Base-by-base conservation (phyloP, 1,284 basidiomycete species). In the Xerocomus nothofagi region DNA sequence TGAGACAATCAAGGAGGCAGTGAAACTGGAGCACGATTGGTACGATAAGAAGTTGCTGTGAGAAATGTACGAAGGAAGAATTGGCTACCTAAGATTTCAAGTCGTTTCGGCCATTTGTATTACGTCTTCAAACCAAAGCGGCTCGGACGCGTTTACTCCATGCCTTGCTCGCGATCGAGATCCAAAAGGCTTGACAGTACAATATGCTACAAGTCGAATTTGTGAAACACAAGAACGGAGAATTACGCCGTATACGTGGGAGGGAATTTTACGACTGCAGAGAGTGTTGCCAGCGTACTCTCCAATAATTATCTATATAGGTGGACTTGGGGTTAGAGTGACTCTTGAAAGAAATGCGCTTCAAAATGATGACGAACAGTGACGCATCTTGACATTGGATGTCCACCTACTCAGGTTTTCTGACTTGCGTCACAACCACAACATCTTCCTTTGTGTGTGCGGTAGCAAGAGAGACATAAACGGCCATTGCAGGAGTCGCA, bases 1-100 rank as follows among this genome's bases (percentile, higher is more conserved):
- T 1, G 75, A 75, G 49, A 74, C 71, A 27, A 76, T 77, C 55
- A 74, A 71, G 56, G 60, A 59, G n/a, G n/a, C n/a, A n/a, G n/a
- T 79, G 10, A 64, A 71, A 57, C 56, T 62, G 24, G 78, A 81
- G 54, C 59, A 75, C 15, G 55, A 23, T 3, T 65, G 63, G 66
- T 65, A 65, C 10, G 54, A 64, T 14, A 7, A 38, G 6, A 63
- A 51, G 26, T 21, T 61, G 26, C 50, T 61, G 24, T 62, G 20
- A 46, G 2, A 29, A 9, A 12, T 20, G 15, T 15, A 23, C n/a
- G n/a, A n/a, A n/a, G n/a, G n/a, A n/a, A n/a, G n/a, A n/a, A n/a
- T n/a, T n/a, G n/a, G n/a, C n/a, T n/a, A n/a, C n/a, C n/a, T n/a
- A n/a, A n/a, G n/a, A n/a, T n/a, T n/a, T n/a, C n/a, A n/a, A n/a